phyloP scores from a whole-genome alignment of 106 monocot genomes.

The Cymbidium sinense region DNA sequence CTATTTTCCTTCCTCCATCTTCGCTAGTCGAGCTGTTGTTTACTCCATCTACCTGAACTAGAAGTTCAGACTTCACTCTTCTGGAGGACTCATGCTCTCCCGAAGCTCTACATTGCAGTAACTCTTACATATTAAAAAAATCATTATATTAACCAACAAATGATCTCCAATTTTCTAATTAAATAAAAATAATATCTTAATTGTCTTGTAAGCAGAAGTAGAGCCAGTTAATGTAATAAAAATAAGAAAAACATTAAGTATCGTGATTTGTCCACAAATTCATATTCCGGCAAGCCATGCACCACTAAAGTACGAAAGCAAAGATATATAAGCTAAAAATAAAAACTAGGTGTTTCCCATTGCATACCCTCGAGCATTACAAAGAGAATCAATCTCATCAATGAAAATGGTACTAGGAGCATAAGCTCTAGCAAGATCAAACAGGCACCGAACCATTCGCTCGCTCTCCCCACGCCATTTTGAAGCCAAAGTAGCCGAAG shows the following conservation, averaged over 20 bases:
- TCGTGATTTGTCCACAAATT: not conserved
- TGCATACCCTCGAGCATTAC: conserved; percentile 92
- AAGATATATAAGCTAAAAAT: not conserved
- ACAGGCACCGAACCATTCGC: conserved; percentile 90
- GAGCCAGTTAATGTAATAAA: not conserved
- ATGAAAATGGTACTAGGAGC: conserved; percentile 99
- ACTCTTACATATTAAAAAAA: not conserved
- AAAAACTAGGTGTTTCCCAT: not conserved
- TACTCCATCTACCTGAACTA: conserved; percentile 96
- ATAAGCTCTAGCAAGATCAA: conserved; percentile 97
- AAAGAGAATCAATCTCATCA: conserved; percentile 98
- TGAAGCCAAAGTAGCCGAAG: conserved; percentile 97
- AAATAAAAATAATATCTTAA: not conserved
- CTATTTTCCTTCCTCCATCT: conserved; percentile 83
- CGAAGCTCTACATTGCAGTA: conserved; percentile 53
- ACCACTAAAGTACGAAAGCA: not conserved
- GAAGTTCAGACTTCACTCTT: conserved; percentile 95
- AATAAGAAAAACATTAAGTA: not conserved
- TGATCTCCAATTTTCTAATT: not conserved
- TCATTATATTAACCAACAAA: not conserved
- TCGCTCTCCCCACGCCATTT: conserved; percentile 99
- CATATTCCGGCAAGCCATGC: not conserved
- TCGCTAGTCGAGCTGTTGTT: conserved; percentile 76
- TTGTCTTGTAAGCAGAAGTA: not conserved
- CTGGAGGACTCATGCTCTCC: conserved; percentile 99